Evolutionary conservation across 768 basidiomycete genomes (phyloP), one percentile per base, ranked within the genome.

Genomic region (Rhodosporidiobolus odoratus): DNA sequence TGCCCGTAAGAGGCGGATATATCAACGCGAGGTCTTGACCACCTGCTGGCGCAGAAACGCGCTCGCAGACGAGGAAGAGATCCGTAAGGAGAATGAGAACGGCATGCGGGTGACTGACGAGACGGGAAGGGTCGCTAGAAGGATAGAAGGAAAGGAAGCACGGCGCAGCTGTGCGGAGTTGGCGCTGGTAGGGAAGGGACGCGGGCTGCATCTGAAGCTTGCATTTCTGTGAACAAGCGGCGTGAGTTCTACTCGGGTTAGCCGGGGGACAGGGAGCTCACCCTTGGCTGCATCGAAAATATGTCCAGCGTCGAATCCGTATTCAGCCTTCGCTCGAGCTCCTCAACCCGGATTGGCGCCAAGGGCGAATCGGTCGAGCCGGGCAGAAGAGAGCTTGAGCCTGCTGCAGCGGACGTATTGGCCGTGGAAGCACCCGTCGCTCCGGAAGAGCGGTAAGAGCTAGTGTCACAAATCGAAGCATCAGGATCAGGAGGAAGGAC

Each of bases 1-100:
- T 97, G 8, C 93, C 95, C 19, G 96, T 89, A 41, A 99, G 82
- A 8, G 96, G 96, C 25, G 96, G 96, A 82, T 96, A 99, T 74
- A 88, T 86, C 56, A 99, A 82, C 86, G 87, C 91, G 88, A 95
- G 89, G 77, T 96, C 92, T 35, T 79, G 65, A 23, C 78, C 77
- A 15, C 83, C 80, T 47, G 81, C 80, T 3, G 77, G 61, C 95
- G 90, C 61, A 86, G 27, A 83, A 84, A 1, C 91, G 76, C 86
- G 84, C 79, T 97, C 94, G 75, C 91, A 92, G 37, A 98, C 80
- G 63, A 99, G 82, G 79, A 97, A 92, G 27, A 99, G 81, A 78
- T 99, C 96, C 23, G 93, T 94, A 65, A 98, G 84, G 59, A 99
- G 84, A 79, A 90, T 91, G 58, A 98, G 80, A 76, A 91, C 89